A percentile compares a stretch with the other conserved stretches of the same genome.
Evolutionary conservation across 352 stramenopile species (phyloP).

Genomic region (Globisporangium acanthophoron): DNA sequence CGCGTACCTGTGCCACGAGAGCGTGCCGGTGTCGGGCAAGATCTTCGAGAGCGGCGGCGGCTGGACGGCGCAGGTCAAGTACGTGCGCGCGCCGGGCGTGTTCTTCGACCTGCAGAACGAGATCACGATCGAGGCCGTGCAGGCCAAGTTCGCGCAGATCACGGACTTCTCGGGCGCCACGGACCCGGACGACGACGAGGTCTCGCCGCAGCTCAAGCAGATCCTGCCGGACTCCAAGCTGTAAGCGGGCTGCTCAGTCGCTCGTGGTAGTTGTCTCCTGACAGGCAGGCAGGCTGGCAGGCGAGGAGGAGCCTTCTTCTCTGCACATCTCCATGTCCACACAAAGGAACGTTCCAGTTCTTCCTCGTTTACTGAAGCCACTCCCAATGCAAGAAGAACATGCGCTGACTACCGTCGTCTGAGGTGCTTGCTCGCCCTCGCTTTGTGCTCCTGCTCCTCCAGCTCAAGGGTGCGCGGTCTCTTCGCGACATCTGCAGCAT

Average conservation of each 20-base stretch:
- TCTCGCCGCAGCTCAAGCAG: slow-evolving; percentile 77
- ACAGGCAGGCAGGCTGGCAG: no score
- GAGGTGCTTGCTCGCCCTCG: no score
- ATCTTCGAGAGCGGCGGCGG: slow-evolving; percentile 85
- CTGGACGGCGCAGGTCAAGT: slow-evolving; percentile 82
- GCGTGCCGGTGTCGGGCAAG: slow-evolving; percentile 57
- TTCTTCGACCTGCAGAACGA: slow-evolving; percentile 70
- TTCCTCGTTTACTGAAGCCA: no score
- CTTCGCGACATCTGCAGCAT: no score
- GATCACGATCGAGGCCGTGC: slow-evolving; percentile 73
- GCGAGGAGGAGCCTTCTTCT: no score
- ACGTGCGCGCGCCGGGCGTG: slow-evolving; percentile 54
- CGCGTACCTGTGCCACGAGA: slow-evolving; percentile 83
- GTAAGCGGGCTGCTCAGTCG: slow-evolving; percentile 21
- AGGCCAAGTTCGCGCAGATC: slow-evolving; percentile 69
- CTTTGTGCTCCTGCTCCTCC: no score
- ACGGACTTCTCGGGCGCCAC: slow-evolving; percentile 71
- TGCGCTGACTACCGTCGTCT: no score
- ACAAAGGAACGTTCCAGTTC: no score
- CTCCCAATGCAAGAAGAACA: no score
- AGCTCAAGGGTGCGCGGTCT: no score
- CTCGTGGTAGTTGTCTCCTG: no score
- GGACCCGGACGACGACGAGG: slow-evolving; percentile 72
- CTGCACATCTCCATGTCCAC: no score
- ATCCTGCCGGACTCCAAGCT: slow-evolving; percentile 63